Conservation (phyloP, 768 basidiomycete species). For the Pleurotus tuber-regium region DNA sequence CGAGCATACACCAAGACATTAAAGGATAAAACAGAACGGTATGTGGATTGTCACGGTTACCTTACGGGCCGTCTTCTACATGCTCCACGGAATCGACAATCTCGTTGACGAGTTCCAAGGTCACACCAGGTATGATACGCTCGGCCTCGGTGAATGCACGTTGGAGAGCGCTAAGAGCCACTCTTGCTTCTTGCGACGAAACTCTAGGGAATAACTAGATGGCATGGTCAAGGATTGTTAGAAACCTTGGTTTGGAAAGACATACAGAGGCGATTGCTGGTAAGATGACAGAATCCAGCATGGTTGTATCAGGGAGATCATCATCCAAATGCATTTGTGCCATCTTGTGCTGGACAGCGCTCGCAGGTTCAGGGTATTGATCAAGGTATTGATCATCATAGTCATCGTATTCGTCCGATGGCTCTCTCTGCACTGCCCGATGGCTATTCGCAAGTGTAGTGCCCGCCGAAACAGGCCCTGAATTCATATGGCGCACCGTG, state of each 20-base stretch:
- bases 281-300: slow-evolving; percentile 92
- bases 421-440: slow-evolving; percentile 38
- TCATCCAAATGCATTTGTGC: slow-evolving; percentile 47
- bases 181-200: slow-evolving; percentile 86
- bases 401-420: slow-evolving; percentile 66
- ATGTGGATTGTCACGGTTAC: neutral
- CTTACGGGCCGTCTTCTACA: slow-evolving; percentile 71
- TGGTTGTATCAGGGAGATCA: slow-evolving; percentile 78
- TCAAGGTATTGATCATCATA: slow-evolving; percentile 58
- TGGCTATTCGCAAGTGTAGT: slow-evolving; percentile 17
- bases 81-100: slow-evolving; percentile 92
- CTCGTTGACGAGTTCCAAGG: slow-evolving; percentile 89
- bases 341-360: slow-evolving; percentile 47
- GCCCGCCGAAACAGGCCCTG: slow-evolving; percentile 22
- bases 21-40: slow-evolving; percentile 3
- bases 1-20: slow-evolving; percentile 6
- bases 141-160: slow-evolving; percentile 95
- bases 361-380: slow-evolving; percentile 42
- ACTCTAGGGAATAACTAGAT: slow-evolving; percentile 86
- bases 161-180: slow-evolving; percentile 82
- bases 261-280: slow-evolving; percentile 95
- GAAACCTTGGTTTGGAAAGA: slow-evolving; percentile 12
- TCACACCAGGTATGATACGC: slow-evolving; percentile 91
- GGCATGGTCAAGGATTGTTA: slow-evolving; percentile 10
- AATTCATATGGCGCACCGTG: slow-evolving; percentile 62